Evolutionary conservation across 2,329 filamentous ascomycete species (phyloP).

Genomic region (Claviceps pazoutovae): DNA sequence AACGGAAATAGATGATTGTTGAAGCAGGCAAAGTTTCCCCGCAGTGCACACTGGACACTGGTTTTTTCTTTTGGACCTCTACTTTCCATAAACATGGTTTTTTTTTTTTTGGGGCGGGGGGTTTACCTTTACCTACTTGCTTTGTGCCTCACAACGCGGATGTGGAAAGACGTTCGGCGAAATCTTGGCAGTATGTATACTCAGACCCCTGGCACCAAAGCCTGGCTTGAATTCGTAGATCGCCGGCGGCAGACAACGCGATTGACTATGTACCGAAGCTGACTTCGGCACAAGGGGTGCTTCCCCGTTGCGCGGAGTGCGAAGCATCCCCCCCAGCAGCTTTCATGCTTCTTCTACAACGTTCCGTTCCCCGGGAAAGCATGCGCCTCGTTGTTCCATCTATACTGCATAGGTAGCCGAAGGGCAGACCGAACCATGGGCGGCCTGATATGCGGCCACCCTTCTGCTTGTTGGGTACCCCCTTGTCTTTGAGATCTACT

Average conservation of each 20-base stretch:
- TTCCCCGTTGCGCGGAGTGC: not conserved
- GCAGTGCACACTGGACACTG: not conserved
- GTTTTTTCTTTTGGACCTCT: no score
- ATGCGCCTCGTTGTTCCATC: not conserved
- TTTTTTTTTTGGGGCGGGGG: no score
- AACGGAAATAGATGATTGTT: not conserved
- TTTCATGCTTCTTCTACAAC: not conserved
- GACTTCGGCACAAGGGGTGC: not conserved
- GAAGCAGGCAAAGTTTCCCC: not conserved
- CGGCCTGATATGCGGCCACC: constrained; percentile 1
- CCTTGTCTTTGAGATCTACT: not conserved
- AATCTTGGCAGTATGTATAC: not conserved
- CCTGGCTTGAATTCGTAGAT: no score
- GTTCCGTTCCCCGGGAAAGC: not conserved
- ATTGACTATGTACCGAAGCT: not conserved
- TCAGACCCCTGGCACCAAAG: not conserved
- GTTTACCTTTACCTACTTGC: no score
- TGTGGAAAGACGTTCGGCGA: no score
- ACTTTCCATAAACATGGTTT: no score
- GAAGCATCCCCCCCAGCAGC: not conserved
- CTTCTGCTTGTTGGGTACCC: not conserved
- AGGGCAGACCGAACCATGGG: not conserved
- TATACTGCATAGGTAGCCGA: constrained; percentile 1
- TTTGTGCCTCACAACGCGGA: no score
- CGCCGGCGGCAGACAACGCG: no score